phyloP scores from a whole-genome alignment of 2,329 filamentous ascomycete genomes.

The Juglanconis oblonga region DNA sequence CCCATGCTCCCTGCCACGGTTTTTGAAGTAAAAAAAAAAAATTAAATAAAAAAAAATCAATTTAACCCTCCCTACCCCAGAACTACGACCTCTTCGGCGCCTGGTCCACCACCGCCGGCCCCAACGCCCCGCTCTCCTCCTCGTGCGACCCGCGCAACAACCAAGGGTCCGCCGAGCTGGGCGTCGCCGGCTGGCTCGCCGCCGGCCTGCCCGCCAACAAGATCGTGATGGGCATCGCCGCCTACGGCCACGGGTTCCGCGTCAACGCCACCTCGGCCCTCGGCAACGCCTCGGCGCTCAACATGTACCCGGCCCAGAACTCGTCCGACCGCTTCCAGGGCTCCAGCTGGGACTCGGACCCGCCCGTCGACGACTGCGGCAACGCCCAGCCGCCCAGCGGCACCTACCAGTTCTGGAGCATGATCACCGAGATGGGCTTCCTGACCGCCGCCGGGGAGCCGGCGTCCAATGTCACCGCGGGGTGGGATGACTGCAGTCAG shows the following conservation, averaged over 20 bases:
- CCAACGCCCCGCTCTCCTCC: constrained; percentile 16
- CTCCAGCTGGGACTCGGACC: constrained; percentile 21
- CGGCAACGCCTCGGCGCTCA: constrained; percentile 3
- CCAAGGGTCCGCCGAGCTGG: constrained; percentile 16
- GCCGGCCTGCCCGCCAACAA: constrained; percentile 19
- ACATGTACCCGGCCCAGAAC: constrained; percentile 20
- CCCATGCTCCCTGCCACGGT: no score
- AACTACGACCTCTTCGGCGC: constrained; percentile 22
- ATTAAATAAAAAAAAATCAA: no score
- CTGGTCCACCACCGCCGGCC: constrained; percentile 19
- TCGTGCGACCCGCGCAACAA: constrained; percentile 21
- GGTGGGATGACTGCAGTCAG: constrained; percentile 18
- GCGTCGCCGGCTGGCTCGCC: constrained; percentile 15
- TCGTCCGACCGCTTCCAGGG: constrained; percentile 18
- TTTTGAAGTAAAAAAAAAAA: no score
- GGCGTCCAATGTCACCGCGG: constrained; percentile 1
- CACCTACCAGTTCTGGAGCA: constrained; percentile 18
- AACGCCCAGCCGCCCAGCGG: constrained; percentile 14
- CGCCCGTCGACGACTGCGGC: constrained; percentile 17
- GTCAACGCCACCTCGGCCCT: constrained; percentile 16
- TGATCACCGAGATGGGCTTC: constrained; percentile 19
- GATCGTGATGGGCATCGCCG: constrained; percentile 17
- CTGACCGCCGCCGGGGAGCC: constrained; percentile 17
- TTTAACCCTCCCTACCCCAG: neutral
- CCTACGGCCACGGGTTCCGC: constrained; percentile 20